Conservation (phyloP, 768 basidiomycete genomes). For the Mycena olivaceomarginata region DNA sequence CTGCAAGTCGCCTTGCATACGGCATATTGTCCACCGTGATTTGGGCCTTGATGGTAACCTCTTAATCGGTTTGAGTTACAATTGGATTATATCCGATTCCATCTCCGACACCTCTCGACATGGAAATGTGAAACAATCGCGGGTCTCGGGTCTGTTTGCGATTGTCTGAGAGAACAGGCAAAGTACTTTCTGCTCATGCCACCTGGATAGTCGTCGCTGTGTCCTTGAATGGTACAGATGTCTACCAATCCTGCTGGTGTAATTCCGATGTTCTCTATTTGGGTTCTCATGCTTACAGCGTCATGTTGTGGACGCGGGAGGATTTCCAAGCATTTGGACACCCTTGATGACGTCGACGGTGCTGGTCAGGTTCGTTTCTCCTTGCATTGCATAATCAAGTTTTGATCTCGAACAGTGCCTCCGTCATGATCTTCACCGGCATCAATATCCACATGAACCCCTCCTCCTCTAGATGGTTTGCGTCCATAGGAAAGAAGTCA, state of each 20-base stretch:
- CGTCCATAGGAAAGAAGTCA: too few species aligned
- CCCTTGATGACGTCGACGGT: not conserved
- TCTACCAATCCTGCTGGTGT: not conserved
- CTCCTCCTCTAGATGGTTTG: not conserved
- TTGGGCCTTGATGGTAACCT: not conserved
- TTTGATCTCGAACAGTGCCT: not conserved
- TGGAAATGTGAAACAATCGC: not conserved
- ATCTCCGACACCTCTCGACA: not conserved
- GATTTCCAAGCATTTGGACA: not conserved
- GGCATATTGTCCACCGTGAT: not conserved
- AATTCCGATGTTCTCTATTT: not conserved
- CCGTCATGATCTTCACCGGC: not conserved
- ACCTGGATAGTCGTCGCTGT: not conserved
- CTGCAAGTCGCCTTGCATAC: not conserved
- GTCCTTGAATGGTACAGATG: not conserved
- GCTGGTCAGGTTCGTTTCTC: not conserved
- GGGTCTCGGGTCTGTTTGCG: not conserved
- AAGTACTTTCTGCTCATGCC: not conserved
- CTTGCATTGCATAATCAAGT: not conserved
- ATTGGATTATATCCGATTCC: not conserved
- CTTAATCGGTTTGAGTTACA: not conserved
- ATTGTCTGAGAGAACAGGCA: not conserved
- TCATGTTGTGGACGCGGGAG: not conserved
- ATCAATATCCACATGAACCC: not conserved
- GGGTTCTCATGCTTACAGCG: not conserved